phyloP scores from a whole-genome alignment of 2,329 filamentous ascomycete species.

The Bertia moriformis region DNA sequence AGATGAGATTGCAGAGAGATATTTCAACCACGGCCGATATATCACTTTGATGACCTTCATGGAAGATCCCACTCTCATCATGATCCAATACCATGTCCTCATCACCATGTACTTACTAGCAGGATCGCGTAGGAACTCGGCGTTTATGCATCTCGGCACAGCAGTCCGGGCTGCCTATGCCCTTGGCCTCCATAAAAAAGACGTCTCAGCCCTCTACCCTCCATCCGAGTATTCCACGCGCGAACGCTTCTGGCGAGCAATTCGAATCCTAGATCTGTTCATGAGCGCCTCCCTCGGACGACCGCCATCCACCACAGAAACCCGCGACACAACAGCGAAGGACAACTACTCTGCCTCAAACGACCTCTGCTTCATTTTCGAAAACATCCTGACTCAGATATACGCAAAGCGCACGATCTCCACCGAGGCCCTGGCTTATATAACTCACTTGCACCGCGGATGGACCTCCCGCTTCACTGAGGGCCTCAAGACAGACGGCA shows the following conservation, averaged over 20 bases:
- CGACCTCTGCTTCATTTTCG: slow-evolving; percentile 20
- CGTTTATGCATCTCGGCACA: slow-evolving; percentile 21
- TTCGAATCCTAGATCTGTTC: slow-evolving; percentile 7
- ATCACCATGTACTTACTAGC: slow-evolving; percentile 20
- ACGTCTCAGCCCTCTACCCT: not conserved
- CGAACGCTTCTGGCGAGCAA: slow-evolving; percentile 5
- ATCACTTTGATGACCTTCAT: slow-evolving; percentile 15
- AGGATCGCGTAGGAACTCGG: slow-evolving; percentile 18
- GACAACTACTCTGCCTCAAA: slow-evolving; percentile 11
- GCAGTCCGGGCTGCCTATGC: slow-evolving; percentile 20
- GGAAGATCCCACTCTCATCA: slow-evolving; percentile 17
- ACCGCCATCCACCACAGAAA: slow-evolving; percentile 5
- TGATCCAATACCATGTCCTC: slow-evolving; percentile 17
- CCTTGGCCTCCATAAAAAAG: slow-evolving; percentile 13
- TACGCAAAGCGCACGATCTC: slow-evolving; percentile 15
- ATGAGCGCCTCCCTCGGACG: slow-evolving; percentile 6
- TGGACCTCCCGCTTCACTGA: slow-evolving; percentile 9
- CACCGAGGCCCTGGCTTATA: slow-evolving; percentile 10
- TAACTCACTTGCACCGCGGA: slow-evolving; percentile 12
- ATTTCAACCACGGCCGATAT: slow-evolving; percentile 18
- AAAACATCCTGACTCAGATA: slow-evolving; percentile 17
- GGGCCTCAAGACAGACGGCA: slow-evolving; percentile 7
- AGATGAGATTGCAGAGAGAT: slow-evolving; percentile 16
- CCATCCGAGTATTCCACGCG: not conserved
- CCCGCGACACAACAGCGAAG: slow-evolving; percentile 5